A percentile compares a stretch with the other conserved stretches of the same genome.
phyloP scores from a whole-genome alignment of 768 basidiomycete genomes.

The Termitomyces sp. region DNA sequence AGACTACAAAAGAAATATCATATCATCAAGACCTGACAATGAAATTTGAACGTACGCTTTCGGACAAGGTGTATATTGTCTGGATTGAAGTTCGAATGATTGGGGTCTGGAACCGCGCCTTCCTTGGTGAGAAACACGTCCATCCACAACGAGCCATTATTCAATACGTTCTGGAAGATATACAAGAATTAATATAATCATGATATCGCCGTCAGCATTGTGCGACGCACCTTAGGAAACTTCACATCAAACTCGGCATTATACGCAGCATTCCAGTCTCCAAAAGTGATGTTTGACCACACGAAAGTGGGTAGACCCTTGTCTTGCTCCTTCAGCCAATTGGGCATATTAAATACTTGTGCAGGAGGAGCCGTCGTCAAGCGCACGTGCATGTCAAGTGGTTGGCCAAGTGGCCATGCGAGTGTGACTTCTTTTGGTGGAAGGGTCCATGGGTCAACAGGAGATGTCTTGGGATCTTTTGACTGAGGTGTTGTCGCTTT shows the following conservation, averaged over 20 bases:
- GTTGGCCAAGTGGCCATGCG: constrained; percentile 57
- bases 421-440: constrained; percentile 49
- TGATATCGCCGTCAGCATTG: background rate
- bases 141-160: constrained; percentile 79
- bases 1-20: constrained; percentile 37
- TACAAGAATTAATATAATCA: background rate
- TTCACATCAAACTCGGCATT: constrained; percentile 52
- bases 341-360: constrained; percentile 49
- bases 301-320: constrained; percentile 58
- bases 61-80: constrained; percentile 62
- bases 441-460: constrained; percentile 40
- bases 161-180: constrained; percentile 55
- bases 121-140: constrained; percentile 73
- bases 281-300: constrained; percentile 76
- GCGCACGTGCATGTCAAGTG: constrained; percentile 67
- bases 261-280: constrained; percentile 64
- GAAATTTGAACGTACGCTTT: constrained; percentile 50
- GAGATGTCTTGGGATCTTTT: constrained; percentile 16
- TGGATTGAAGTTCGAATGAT: constrained; percentile 44
- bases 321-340: constrained; percentile 40
- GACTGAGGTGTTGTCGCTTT: constrained; percentile 2
- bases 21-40: background rate
- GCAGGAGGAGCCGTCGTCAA: constrained; percentile 61
- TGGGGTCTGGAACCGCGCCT: constrained; percentile 60
- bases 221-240: constrained; percentile 55